phyloP scores from a whole-genome alignment of 208 protist species.

The Kentomonas sorsogonicus region DNA sequence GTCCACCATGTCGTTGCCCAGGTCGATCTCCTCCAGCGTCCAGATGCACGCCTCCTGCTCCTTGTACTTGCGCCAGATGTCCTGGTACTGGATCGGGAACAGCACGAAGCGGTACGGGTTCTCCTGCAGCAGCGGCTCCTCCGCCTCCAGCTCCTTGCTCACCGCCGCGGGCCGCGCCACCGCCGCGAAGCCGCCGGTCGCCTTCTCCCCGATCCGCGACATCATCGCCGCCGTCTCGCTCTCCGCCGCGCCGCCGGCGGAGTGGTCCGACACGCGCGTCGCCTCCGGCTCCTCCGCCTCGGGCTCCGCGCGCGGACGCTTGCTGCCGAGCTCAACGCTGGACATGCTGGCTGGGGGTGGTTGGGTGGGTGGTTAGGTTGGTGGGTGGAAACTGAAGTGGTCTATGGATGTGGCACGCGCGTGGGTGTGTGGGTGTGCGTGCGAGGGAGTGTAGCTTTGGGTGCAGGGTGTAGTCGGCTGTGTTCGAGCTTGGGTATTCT shows the following conservation, averaged over 20 bases:
- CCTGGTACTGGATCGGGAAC: conserved; percentile 97
- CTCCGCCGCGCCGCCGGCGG: neutral
- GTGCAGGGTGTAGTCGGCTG: conserved; percentile 64
- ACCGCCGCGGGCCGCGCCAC: too few species aligned
- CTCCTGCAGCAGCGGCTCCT: conserved; percentile 94
- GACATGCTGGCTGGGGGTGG: conserved; percentile 2
- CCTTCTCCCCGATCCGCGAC: conserved; percentile 7
- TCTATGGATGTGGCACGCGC: too few species aligned
- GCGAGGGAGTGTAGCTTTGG: conserved; percentile 48
- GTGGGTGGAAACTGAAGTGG: too few species aligned
- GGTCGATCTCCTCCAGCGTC: conserved; percentile 99
- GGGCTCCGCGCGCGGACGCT: conserved; percentile 14
- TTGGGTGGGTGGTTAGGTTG: too few species aligned
- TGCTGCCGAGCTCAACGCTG: too few species aligned
- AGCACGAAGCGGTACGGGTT: conserved; percentile 97
- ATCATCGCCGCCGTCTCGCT: neutral
- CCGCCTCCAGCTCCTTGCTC: conserved; percentile 14
- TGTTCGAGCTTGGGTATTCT: too few species aligned
- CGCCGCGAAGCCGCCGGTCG: conserved; percentile 1
- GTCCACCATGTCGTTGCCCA: conserved; percentile 92
- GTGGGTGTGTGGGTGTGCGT: too few species aligned
- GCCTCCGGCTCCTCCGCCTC: conserved; percentile 4
- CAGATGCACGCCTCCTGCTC: conserved; percentile 97
- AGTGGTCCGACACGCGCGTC: conserved; percentile 2
- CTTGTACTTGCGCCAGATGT: conserved; percentile 99